Evolutionary conservation across 225 moss, liverwort and hornwort species (phyloP), one percentile per base, ranked within the genome.

Genomic region (Physcomitrellopsis africana): DNA sequence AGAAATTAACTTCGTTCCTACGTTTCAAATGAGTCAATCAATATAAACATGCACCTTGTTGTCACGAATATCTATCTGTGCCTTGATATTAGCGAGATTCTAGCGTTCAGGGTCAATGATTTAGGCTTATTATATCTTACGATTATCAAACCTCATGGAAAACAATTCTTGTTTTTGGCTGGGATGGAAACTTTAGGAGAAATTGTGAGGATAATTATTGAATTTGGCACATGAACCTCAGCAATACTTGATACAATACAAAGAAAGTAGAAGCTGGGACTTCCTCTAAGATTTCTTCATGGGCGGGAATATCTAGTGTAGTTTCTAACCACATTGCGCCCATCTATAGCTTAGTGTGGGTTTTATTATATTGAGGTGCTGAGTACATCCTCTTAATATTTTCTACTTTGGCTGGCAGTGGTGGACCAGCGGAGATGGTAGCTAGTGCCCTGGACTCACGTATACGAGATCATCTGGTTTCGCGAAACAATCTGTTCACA

Each of bases 381-480:
- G 24, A 23, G 22, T 57, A 54, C 54, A 41, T n/a, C 9, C 12
- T 18, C 43, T 41, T 0, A 57, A 65, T 9, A 11, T 46, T 65
- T 65, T 3, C 22, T 1, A n/a, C 22, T 60, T 53, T 65, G 42
- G 9, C n/a, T 65, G 62, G 51, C 77, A 77, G 86, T 45, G 91
- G 89, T 74, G 91, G 91, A 58, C 84, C 91, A 12, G 91, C 91
- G 20, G 91, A 86, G 70, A 85, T 91, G 86, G 86, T 91, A 47
- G 89, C 91, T 17, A 76, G 79, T 42, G 78, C 85, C 60, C 77
- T 91, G 1, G 88, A 91, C 72, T 73, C 89, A 54, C 71, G 91
- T 51, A 76, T 91, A 11, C 76, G 91, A 58, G 89, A 91, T 65
- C 91, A 91, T 67, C 62, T 91, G 46, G 91, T 91, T 42, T 89